Conservation (phyloP, 225 moss, liverwort and hornwort species). For the Antitrichia curtipendula region DNA sequence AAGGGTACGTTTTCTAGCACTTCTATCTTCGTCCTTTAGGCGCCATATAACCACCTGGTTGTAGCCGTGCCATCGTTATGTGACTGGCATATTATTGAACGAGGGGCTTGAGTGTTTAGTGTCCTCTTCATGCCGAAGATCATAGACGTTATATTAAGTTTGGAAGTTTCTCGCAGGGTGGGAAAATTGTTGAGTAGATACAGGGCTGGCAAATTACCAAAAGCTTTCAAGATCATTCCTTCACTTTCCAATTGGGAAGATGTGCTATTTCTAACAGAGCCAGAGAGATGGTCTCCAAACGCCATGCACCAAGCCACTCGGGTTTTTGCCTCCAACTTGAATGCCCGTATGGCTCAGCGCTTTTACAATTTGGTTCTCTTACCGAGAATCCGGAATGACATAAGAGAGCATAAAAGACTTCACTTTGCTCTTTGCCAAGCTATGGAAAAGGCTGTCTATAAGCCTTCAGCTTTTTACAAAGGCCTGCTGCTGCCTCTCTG, state of each 20-base stretch:
- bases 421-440: constrained; percentile 95
- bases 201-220: constrained; percentile 86
- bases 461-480: constrained; percentile 93
- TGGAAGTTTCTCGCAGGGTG: constrained; percentile 36
- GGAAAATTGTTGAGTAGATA: constrained; percentile 81
- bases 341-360: constrained; percentile 90
- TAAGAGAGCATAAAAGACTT: constrained; percentile 68
- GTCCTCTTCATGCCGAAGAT: neutral
- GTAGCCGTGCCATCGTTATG: too few relatives aligned
- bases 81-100: too few relatives aligned
- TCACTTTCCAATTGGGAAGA: constrained; percentile 96
- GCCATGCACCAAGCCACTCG: constrained; percentile 98
- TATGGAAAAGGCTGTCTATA: constrained; percentile 89
- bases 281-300: constrained; percentile 90
- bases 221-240: constrained; percentile 90
- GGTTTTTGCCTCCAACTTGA: constrained; percentile 88
- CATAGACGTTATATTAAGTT: neutral
- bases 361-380: constrained; percentile 82
- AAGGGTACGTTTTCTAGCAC: constrained; percentile 39
- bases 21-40: neutral
- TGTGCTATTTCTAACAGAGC: constrained; percentile 71
- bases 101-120: neutral
- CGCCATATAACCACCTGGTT: neutral
- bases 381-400: constrained; percentile 79
- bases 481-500: constrained; percentile 83